Evolutionary conservation across 768 basidiomycete genomes (phyloP).

Genomic region (Porphyrellus cyaneotinctus): DNA sequence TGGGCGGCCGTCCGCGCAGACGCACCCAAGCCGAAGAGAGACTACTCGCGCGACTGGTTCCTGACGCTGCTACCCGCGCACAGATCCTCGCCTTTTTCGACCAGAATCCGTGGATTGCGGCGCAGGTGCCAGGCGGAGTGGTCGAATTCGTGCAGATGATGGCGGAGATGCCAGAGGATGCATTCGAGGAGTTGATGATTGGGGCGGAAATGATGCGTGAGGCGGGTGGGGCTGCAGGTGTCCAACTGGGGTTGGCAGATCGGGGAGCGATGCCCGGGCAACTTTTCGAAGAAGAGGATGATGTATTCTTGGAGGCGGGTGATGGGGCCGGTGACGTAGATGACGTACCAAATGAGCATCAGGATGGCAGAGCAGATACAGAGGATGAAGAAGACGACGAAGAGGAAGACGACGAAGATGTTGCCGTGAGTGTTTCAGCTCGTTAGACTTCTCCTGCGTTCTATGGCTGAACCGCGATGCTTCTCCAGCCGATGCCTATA

Average conservation of each 20-base stretch:
- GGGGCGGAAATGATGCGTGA: slow-evolving; percentile 39
- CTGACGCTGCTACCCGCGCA: slow-evolving; percentile 51
- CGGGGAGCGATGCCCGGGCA: slow-evolving; percentile 37
- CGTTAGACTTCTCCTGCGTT: not conserved
- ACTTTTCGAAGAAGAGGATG: slow-evolving; percentile 40
- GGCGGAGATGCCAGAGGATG: slow-evolving; percentile 52
- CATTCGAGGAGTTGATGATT: slow-evolving; percentile 57
- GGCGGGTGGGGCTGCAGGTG: slow-evolving; percentile 26
- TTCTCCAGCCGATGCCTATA: slow-evolving; percentile 53
- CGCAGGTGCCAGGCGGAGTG: slow-evolving; percentile 62
- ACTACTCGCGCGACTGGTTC: slow-evolving; percentile 51
- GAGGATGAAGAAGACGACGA: slow-evolving; percentile 37
- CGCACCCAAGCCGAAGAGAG: slow-evolving; percentile 47
- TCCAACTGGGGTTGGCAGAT: slow-evolving; percentile 21
- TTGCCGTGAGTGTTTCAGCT: slow-evolving; percentile 39
- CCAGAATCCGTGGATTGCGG: slow-evolving; percentile 50
- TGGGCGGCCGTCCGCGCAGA: slow-evolving; percentile 29
- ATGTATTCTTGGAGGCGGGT: slow-evolving; percentile 24
- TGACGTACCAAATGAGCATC: slow-evolving; percentile 16
- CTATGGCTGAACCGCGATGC: not conserved
- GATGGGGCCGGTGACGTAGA: slow-evolving; percentile 23
- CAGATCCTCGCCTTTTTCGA: slow-evolving; percentile 62
- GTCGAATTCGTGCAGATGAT: slow-evolving; percentile 57
- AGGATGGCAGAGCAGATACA: slow-evolving; percentile 23
- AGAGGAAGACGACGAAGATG: slow-evolving; percentile 31